Evolutionary conservation across 2,329 filamentous ascomycete species (phyloP).

Genomic region (Aureobasidium pullulans): DNA sequence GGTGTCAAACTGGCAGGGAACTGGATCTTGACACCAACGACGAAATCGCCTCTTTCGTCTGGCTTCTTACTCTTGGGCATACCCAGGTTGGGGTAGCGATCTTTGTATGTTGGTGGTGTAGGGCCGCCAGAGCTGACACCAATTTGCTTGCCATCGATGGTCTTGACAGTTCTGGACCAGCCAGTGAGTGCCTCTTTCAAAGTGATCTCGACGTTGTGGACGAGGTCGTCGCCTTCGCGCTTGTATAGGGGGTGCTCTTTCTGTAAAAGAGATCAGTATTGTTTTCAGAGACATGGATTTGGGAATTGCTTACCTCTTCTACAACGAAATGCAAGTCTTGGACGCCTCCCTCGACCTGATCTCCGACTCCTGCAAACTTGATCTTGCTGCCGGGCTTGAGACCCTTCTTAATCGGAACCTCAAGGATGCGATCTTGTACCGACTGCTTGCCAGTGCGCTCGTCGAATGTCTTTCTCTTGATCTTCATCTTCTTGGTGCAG

Average conservation of each 20-base stretch:
- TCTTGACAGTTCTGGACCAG: constrained; percentile 85
- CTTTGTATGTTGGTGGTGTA: constrained; percentile 74
- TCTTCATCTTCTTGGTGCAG: constrained; percentile 93
- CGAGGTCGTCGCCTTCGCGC: constrained; percentile 81
- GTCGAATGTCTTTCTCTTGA: constrained; percentile 93
- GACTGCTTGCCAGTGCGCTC: constrained; percentile 69
- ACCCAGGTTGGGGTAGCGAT: constrained; percentile 75
- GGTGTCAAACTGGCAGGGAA: constrained; percentile 74
- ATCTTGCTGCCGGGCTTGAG: constrained; percentile 97
- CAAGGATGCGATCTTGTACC: constrained; percentile 80
- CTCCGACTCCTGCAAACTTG: constrained; percentile 95
- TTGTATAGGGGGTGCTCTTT: constrained; percentile 80
- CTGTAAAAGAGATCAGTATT: constrained; percentile 37
- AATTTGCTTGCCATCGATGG: constrained; percentile 85
- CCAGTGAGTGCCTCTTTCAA: constrained; percentile 93
- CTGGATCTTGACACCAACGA: constrained; percentile 86
- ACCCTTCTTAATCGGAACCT: constrained; percentile 92
- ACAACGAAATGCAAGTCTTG: constrained; percentile 95
- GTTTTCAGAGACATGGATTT: neutral
- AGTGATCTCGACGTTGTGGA: constrained; percentile 69
- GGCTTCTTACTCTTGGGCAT: constrained; percentile 95
- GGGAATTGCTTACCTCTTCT: constrained; percentile 48
- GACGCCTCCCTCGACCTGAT: constrained; percentile 91
- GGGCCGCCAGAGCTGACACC: constrained; percentile 73
- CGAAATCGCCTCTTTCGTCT: constrained; percentile 73